Percentiles rank a stretch among this genome's conserved stretches.
Conservation (phyloP, 495 filamentous ascomycete genomes). For the Acidiella bohemica region DNA sequence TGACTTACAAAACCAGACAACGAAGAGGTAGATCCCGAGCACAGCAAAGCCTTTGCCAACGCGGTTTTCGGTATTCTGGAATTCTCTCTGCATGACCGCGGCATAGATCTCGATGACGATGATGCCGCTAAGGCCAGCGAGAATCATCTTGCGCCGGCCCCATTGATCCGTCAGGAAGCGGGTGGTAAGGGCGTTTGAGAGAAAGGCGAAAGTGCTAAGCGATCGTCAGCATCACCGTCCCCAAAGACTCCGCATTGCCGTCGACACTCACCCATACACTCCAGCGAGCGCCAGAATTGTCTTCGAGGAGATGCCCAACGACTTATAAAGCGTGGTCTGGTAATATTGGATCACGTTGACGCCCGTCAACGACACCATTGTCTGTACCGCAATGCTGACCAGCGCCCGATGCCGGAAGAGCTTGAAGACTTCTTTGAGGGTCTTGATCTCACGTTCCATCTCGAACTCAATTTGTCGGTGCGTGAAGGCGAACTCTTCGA, state of each 20-base stretch:
- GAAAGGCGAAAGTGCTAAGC: constrained; percentile 41
- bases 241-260: too few relatives aligned
- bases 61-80: constrained; percentile 41
- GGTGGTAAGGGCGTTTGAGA: constrained; percentile 40
- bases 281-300: constrained; percentile 42
- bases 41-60: constrained; percentile 49
- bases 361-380: constrained; percentile 45
- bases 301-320: constrained; percentile 38
- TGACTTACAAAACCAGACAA: constrained; percentile 39
- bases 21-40: constrained; percentile 47
- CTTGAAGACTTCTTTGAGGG: constrained; percentile 39
- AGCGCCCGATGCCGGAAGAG: constrained; percentile 39
- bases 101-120: constrained; percentile 45
- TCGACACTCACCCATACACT: too few relatives aligned
- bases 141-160: constrained; percentile 48
- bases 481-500: constrained; percentile 44
- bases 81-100: constrained; percentile 44
- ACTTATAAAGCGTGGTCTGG: constrained; percentile 44
- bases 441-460: constrained; percentile 41
- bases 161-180: constrained; percentile 44
- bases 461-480: constrained; percentile 47
- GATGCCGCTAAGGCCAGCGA: constrained; percentile 38
- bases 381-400: constrained; percentile 45
- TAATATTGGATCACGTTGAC: constrained; percentile 39
- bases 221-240: too few relatives aligned